Base-by-base conservation (phyloP, 805 yeast genomes). In the Teunomyces kruisii region DNA sequence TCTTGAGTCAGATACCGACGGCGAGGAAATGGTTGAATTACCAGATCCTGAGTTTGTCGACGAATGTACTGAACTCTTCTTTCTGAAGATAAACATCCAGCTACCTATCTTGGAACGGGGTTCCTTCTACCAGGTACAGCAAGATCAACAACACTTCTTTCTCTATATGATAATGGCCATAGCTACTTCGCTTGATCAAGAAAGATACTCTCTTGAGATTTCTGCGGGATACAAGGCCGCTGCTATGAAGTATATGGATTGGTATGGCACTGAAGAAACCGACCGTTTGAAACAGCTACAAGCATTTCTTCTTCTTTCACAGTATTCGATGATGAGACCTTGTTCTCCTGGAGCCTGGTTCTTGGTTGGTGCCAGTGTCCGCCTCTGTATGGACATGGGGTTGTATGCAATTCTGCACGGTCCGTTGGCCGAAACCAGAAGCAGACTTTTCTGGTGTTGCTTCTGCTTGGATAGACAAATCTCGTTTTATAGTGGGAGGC, bases 261-360 rank as follows among this genome's bases (percentile, higher is more conserved):
- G n/a, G 22, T 9, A 22, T 9, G 16, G n/a, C 19, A 14, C 19
- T 6, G 14, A 9, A 17, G 38, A 35, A 22, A 9, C 38, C 7
- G 28, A 35, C 12, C 38, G 16, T 6, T 35, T 35, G 38, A 15
- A 19, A n/a, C 38, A 35, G n/a, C 38, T 35, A 12, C 15, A 22
- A n/a, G 38, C 38, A 7, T 12, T 35, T 7, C 38, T 35, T n/a
- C 38, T 35, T n/a, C 38, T 35, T 22, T 19, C 38, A 9, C 38
- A 35, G 38, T 35, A 35, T 24, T 12, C 28, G 10, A 17, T 35
- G 38, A 35, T 35, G 38, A 24, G 38, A 6, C 38, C 38, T 13
- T n/a, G 27, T 35, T 16, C 10, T 8, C 38, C 38, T 35, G 38
- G 38, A 6, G 38, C 38, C 10, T 35, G 38, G 38, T 14, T 17